Conservation (phyloP, 768 basidiomycete species). For the Russula ochroleuca region DNA sequence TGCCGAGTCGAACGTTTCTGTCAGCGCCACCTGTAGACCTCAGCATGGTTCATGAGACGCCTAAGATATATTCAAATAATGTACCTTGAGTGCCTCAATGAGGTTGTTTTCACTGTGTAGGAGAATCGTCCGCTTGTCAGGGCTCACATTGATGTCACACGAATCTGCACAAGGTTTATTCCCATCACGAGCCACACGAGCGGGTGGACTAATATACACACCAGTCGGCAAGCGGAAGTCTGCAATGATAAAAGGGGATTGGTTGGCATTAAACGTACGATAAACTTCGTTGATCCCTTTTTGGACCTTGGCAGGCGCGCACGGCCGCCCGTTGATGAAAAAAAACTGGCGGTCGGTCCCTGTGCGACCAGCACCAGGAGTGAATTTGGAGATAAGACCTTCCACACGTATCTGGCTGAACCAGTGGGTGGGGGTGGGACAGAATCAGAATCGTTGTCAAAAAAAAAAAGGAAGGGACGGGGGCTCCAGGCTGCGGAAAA, state of each 20-base stretch:
- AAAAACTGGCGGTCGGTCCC: conserved; percentile 87
- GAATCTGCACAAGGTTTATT: conserved; percentile 44
- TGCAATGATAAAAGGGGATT: conserved; percentile 78
- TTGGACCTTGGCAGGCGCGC: conserved; percentile 72
- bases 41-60: background rate
- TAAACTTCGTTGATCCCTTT: conserved; percentile 93
- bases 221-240: conserved; percentile 80
- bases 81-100: conserved; percentile 72
- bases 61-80: background rate
- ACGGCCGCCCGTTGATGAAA: conserved; percentile 90
- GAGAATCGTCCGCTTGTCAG: conserved; percentile 95
- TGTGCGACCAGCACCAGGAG: conserved; percentile 66
- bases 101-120: conserved; percentile 83
- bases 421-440: conserved; percentile 1
- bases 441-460: conserved; percentile 10
- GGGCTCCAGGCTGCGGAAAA: background rate
- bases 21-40: conserved; percentile 14
- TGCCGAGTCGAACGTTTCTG: conserved; percentile 19
- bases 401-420: conserved; percentile 49
- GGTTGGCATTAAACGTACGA: conserved; percentile 68
- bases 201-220: conserved; percentile 36
- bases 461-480: background rate
- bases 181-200: conserved; percentile 3
- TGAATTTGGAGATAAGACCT: conserved; percentile 83
- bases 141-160: conserved; percentile 92